Base-by-base conservation (phyloP, 2,329 filamentous ascomycete species). In the Fusarium duplospermum region DNA sequence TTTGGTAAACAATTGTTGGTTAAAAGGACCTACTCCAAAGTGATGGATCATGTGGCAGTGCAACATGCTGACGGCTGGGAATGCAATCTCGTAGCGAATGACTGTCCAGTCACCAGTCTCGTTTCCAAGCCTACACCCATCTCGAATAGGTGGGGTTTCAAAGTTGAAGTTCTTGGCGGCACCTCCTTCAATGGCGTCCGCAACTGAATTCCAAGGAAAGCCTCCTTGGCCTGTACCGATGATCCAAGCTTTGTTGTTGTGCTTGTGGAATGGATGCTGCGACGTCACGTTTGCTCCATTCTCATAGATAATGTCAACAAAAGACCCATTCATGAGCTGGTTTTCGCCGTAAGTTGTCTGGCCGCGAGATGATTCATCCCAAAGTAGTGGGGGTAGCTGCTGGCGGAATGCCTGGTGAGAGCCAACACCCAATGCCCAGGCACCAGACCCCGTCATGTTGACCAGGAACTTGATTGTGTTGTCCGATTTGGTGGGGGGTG, bases 31-130 rank as follows among this genome's bases (percentile, higher is more conserved):
- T 47, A 50, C 40, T 31, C 29, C 40, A 20, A 50, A 62, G 29
- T 62, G 59, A 13, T 47, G 40, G 9, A 62, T 62, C 59, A 47
- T 47, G 29, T 50, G 59, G 27, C 59, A 62, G 42, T 62, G 40
- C 40, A 62, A 20, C 59, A 62, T 50, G 40, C 59, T 62, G 4
- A 22, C 40, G 1, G 59, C 59, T 6, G 59, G 59, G 35, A 62
- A 62, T 5, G 14, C 16, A 22, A 50, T 50, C 16, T 35, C 9
- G 13, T 62, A 62, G 11, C 58, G 29, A n/a, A 62, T 50, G 11
- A 50, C 59, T 13, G 20, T 50, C 40, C 40, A 50, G 29, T 50
- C 40, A 1, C 59, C 59, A 14, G 40, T 50, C 14, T 10, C 6
- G 22, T 50, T 50, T 10, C 40, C 42, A n/a, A 62, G 40, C 20